Conservation (phyloP, 1,284 basidiomycete species). For the Puccinia brachypodii region DNA sequence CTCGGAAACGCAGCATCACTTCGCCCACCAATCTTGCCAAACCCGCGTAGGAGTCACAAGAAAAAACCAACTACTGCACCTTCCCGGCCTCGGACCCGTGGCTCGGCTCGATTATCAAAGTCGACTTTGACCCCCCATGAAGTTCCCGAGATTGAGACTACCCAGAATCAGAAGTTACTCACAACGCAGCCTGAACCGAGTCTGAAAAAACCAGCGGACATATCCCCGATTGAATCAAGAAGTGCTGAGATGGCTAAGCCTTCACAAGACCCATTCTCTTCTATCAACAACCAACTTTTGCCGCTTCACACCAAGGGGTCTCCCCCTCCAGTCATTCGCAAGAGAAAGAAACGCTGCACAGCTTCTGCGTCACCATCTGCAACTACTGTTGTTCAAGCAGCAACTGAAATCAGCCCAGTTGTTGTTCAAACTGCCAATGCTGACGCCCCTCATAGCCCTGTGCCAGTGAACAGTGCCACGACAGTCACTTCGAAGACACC, state of each 20-base stretch:
- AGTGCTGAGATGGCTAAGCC: neutral
- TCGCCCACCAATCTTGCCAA: neutral
- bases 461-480: neutral
- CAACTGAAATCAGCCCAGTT: neutral
- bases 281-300: neutral
- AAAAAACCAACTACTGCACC: neutral
- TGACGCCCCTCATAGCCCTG: neutral
- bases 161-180: neutral
- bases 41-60: neutral
- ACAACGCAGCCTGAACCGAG: neutral
- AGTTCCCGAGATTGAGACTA: neutral
- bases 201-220: neutral
- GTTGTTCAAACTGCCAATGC: neutral
- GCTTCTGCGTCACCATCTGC: neutral
- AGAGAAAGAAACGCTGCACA: neutral
- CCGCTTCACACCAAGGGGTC: neutral
- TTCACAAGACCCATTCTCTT: neutral
- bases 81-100: conserved; percentile 26
- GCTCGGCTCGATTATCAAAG: conserved; percentile 36
- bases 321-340: neutral
- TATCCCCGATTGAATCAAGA: neutral
- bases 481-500: neutral
- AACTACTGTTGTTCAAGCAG: neutral
- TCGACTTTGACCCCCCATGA: neutral
- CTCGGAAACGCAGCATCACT: conserved; percentile 20